Percentiles rank a stretch among this genome's conserved stretches.
Evolutionary conservation across 2,329 filamentous ascomycete species (phyloP).

Genomic region (Fragosphaeria purpurea): DNA sequence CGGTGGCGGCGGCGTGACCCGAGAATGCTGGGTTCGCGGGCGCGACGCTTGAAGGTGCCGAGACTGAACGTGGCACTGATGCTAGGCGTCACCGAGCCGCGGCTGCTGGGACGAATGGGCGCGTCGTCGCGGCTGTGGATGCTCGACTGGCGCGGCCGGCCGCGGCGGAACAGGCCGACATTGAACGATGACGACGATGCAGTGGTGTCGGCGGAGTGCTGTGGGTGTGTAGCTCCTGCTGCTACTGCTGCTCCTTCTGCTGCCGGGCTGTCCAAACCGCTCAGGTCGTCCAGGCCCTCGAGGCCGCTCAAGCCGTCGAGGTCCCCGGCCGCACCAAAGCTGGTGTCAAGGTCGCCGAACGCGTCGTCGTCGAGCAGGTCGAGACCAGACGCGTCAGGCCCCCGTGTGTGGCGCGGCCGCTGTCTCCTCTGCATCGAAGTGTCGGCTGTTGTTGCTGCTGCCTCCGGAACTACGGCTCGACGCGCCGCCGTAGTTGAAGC

Average conservation of each 20-base stretch:
- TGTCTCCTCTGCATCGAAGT: too few species aligned
- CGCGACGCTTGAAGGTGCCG: constrained; percentile 46
- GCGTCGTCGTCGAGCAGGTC: constrained; percentile 36
- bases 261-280: background rate
- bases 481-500: constrained; percentile 13
- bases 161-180: constrained; percentile 35
- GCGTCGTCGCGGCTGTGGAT: constrained; percentile 40
- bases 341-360: constrained; percentile 31
- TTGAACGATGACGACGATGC: constrained; percentile 36
- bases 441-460: constrained; percentile 7
- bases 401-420: constrained; percentile 18
- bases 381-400: constrained; percentile 34
- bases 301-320: constrained; percentile 19
- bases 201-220: constrained; percentile 13
- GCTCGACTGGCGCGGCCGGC: constrained; percentile 37
- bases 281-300: constrained; percentile 13
- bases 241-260: background rate
- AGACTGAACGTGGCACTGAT: constrained; percentile 44
- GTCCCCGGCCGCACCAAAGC: constrained; percentile 25
- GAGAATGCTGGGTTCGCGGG: constrained; percentile 52
- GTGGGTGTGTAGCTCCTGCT: background rate
- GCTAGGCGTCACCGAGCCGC: constrained; percentile 35
- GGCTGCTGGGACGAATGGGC: constrained; percentile 43
- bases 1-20: constrained; percentile 35
- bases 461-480: constrained; percentile 6